Conservation (phyloP, 768 basidiomycete species). For the Termitomyces sp. region DNA sequence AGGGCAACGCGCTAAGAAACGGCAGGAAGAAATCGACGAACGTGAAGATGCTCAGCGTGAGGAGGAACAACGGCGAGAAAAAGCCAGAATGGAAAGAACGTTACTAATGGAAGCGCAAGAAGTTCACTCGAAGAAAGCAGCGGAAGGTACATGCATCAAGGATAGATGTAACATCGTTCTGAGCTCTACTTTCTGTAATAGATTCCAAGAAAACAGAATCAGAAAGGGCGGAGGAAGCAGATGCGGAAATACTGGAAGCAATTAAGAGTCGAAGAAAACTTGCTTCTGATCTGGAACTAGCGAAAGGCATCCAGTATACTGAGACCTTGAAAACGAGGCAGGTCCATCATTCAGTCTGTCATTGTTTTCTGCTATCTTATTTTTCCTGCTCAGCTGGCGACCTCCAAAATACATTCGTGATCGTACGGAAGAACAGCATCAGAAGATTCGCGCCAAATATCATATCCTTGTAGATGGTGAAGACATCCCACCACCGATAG, state of each 20-base stretch:
- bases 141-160: slow-evolving; percentile 53
- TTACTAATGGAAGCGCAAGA: slow-evolving; percentile 93
- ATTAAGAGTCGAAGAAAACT: slow-evolving; percentile 90
- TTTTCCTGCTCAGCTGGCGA: slow-evolving; percentile 62
- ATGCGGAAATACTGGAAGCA: slow-evolving; percentile 88
- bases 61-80: slow-evolving; percentile 73
- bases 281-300: slow-evolving; percentile 89
- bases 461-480: slow-evolving; percentile 97
- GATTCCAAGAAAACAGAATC: slow-evolving; percentile 86
- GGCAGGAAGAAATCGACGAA: slow-evolving; percentile 65
- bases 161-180: background rate
- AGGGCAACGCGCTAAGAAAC: slow-evolving; percentile 43
- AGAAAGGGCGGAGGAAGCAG: slow-evolving; percentile 85
- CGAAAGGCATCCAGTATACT: slow-evolving; percentile 88
- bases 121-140: slow-evolving; percentile 80
- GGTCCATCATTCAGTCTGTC: background rate
- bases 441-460: slow-evolving; percentile 79
- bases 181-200: slow-evolving; percentile 15
- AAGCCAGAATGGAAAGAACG: slow-evolving; percentile 79
- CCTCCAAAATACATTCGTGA: slow-evolving; percentile 83
- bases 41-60: slow-evolving; percentile 75
- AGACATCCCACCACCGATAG: slow-evolving; percentile 90
- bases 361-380: background rate
- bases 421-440: slow-evolving; percentile 64
- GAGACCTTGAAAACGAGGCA: slow-evolving; percentile 83